Base-by-base conservation (phyloP, 2,329 filamentous ascomycete species). In the Ophidiomyces ophidiicola region DNA sequence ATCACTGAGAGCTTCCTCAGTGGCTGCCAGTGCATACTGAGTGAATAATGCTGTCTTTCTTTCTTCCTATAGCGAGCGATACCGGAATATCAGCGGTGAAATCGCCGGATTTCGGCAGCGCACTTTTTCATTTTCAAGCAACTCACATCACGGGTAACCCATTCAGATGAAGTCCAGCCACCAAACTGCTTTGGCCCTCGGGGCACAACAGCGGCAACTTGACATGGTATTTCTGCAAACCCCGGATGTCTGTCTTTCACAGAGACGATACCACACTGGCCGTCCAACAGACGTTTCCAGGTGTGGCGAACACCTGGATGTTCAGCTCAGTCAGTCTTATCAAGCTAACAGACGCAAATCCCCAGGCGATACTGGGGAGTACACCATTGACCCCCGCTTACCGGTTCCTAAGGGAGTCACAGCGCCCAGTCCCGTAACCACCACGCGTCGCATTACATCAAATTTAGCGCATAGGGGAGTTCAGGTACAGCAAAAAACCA, bases 21-120 rank as follows among this genome's bases (percentile, higher is more conserved):
- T 73, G 2, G 87, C 85, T 8, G 82, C 85, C 54, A 94, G 71
- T 10, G 87, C 88, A 64, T 92, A 96, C 59, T 96, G 87, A 3
- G 86, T 75, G 56, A 96, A 96, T 17, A 68, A 71, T n/a, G 90
- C 86, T 78, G 92, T 92, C 53, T 84, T 81, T 3, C 86, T 75
- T 51, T 73, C 67, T 46, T 80, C 74, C 72, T 76, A 45, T 1
- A 23, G 19, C 19, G 15, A 15, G 30, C n/a, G n/a, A n/a, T n/a
- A n/a, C n/a, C n/a, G n/a, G n/a, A 11, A 32, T n/a, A n/a, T n/a
- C n/a, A n/a, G n/a, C n/a, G n/a, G n/a, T n/a, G n/a, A n/a, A n/a
- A n/a, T n/a, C n/a, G n/a, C n/a, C n/a, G n/a, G n/a, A n/a, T n/a
- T n/a, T n/a, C n/a, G n/a, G n/a, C n/a, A n/a, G n/a, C n/a, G 8